Base-by-base conservation (phyloP, 1,284 basidiomycete genomes). In the Sutorius eximius region DNA sequence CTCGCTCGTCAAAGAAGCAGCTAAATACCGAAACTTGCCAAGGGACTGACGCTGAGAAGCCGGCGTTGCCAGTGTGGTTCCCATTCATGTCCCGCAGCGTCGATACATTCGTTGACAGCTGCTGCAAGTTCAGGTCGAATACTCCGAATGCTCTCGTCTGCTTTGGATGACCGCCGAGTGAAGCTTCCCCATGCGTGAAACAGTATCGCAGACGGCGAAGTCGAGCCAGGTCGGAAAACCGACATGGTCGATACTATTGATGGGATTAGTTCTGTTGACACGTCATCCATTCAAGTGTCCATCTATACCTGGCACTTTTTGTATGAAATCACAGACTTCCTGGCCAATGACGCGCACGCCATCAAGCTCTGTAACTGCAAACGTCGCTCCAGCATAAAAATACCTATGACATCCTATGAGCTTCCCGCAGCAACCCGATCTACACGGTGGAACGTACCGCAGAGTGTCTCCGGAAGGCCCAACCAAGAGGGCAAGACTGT, bases 101-200 rank as follows among this genome's bases (percentile, higher is more conserved):
- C 92, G 29, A 98, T 87, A 62, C 95, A 95, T 42, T 91, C 88
- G 66, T 98, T 90, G 7, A 98, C 94, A 2, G 96, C 96, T 29
- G 82, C 79, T 0, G 87, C 88, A 38, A 99, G 81, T 34, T 96
- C 94, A 1, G 88, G 86, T 13, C 88, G 82, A 54, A 99, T 95
- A 60, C 82, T 90, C 2, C 94, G 86, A 51, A 99, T 92, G 62
- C 82, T 92, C 72, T 98, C 95, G 67, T 98, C 93, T 1, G 95
- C 93, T 67, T 93, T 93, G 3, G 95, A 91, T 11, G 89, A 89
- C 48, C 88, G 86, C 45, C 81, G 80, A 12, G 82, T 82, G 69
- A 96, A 98, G 65, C 89, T 89, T 62, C 94, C 91, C 78, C 93
- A 89, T 22, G 95, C 95, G 61, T 98, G 93, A 62, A 89, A 94